These are phyloP conservation scores for Fusarium clavum DNA, from an alignment of 2,329 filamentous ascomycete species.

Conservation along the genomic window DNA sequence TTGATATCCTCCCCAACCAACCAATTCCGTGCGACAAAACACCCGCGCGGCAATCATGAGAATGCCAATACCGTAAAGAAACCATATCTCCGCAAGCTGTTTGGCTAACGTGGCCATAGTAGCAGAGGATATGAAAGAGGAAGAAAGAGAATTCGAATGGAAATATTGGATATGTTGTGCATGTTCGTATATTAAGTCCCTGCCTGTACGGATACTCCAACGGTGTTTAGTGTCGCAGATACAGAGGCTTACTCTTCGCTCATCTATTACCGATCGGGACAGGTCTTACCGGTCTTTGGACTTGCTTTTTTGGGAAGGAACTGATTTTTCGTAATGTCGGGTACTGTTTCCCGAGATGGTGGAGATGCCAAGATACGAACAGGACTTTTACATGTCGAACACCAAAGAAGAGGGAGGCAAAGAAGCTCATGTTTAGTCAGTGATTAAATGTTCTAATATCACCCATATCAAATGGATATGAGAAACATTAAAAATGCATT, in stretches of 20 bases:
- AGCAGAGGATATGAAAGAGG: background rate
- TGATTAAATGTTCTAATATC: no score
- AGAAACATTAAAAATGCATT: no score
- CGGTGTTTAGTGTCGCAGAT: background rate
- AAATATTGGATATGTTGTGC: background rate
- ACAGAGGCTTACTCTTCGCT: background rate
- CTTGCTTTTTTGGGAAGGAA: background rate
- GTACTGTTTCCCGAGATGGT: background rate
- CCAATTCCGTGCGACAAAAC: conserved; percentile 50
- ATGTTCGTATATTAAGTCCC: background rate
- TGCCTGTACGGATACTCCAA: background rate
- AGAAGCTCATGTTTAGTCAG: no score
- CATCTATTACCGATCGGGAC: background rate
- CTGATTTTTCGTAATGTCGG: background rate
- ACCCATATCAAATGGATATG: no score
- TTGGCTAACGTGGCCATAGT: conserved; percentile 1
- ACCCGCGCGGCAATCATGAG: conserved; percentile 48
- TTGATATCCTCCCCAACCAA: conserved; percentile 49
- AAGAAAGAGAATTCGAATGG: no score
- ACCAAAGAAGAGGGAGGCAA: no score
- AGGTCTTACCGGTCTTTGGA: background rate
- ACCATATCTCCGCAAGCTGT: conserved; percentile 52
- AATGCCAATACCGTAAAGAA: conserved; percentile 50
- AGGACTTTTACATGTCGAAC: no score
- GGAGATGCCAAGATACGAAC: background rate